Evolutionary conservation across 2,329 filamentous ascomycete species (phyloP), one percentile per base, ranked within the genome.

Genomic region (Cladosporium phlei): DNA sequence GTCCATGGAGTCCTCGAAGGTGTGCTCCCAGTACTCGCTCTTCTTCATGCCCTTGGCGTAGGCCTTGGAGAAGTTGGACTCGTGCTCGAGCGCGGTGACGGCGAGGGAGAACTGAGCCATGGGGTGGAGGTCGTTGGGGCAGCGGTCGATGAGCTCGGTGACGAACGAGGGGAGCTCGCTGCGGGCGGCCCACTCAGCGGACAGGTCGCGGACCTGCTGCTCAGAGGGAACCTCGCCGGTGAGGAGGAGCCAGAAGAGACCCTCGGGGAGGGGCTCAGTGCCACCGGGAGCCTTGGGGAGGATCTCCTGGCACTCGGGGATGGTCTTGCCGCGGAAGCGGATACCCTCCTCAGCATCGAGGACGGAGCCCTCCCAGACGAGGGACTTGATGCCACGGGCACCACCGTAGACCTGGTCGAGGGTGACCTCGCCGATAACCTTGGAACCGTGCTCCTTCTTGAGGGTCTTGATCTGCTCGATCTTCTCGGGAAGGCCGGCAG

Each of bases 41-140:
- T 98, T 98, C 83, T 91, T 93, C 68, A 98, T 88, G 68, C 93
- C 93, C 82, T 94, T 95, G 66, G 90, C 91, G 69, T 98, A 98
- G 64, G 93, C 93, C 81, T 96, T 95, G 71, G 93, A 85, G 75
- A 98, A 98, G 57, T 87, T 82, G 55, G 93, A 97, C 71, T 94
- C 91, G 75, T 95, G 90, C 83, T 98, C 93, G 66, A 98, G 90
- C 66, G 93, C 93, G 61, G 86, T 95, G 64, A 98, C 89, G 65
- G 93, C 93, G 65, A 98, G 78, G 51, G 93, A 97, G 81, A 98
- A 94, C 78, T 98, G 93, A 55, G 93, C 91, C 93, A 98, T 98
- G 71, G 93, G 93, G 83, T 98, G 93, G 61, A 98, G 88, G 73
- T 95, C 89, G 76, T 80, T 93, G 63, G 93, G 93, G 86, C 91